Conservation (phyloP, 768 basidiomycete genomes). For the Megacollybia marginata region DNA sequence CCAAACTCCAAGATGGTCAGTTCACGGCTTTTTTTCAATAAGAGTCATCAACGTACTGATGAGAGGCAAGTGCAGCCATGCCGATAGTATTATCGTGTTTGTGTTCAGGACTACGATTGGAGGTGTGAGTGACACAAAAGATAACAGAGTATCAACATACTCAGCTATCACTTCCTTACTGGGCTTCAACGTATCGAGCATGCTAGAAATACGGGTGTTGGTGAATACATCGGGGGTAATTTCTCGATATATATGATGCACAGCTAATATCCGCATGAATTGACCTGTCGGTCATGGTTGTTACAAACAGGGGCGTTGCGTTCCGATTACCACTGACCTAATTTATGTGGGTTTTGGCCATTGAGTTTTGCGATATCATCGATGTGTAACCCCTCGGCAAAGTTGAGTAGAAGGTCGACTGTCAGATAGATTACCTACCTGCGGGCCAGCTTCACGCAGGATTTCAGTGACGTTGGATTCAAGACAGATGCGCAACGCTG, state of each 20-base stretch:
- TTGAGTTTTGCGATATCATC: not conserved
- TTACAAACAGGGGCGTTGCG: too few species aligned
- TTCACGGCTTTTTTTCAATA: not conserved
- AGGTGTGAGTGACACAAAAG: not conserved
- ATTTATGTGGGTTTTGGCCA: not conserved
- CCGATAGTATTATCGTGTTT: conserved; percentile 14
- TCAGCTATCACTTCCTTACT: conserved; percentile 6
- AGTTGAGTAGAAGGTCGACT: too few species aligned
- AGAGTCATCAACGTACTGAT: conserved; percentile 7
- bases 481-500: too few species aligned
- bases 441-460: not conserved
- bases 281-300: not conserved
- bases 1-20: conserved; percentile 6
- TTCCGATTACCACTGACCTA: too few species aligned
- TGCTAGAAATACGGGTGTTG: conserved; percentile 17
- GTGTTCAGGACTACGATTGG: conserved; percentile 4
- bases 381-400: too few species aligned
- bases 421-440: too few species aligned
- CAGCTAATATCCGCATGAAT: not conserved
- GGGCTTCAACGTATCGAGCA: conserved; percentile 13
- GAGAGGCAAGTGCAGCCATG: conserved; percentile 13
- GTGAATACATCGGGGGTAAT: conserved; percentile 16
- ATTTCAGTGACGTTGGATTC: not conserved
- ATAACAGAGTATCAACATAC: conserved; percentile 4
- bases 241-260: conserved; percentile 18